A percentile compares a stretch with the other conserved stretches of the same genome.
Conservation (phyloP, 2,329 filamentous ascomycete species). For the Aureobasidium melanogenum region DNA sequence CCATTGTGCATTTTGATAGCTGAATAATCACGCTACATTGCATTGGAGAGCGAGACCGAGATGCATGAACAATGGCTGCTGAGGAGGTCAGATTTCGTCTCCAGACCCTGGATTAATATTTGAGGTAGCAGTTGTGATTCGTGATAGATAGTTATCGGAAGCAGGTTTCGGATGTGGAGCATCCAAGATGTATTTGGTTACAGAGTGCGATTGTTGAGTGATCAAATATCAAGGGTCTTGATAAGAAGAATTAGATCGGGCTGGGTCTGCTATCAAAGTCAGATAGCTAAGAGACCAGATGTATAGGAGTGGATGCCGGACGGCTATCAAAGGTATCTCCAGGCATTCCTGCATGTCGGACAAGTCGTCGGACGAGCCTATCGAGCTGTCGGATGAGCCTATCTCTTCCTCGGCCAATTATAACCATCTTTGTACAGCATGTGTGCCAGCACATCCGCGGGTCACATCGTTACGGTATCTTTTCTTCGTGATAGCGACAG, state of each 20-base stretch:
- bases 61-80: slow-evolving; percentile 37
- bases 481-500: neutral
- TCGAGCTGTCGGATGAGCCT: neutral
- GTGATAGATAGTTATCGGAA: neutral
- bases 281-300: too few relatives aligned
- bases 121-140: neutral
- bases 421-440: neutral
- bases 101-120: neutral
- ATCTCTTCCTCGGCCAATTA: neutral
- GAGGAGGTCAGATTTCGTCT: slow-evolving; percentile 34
- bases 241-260: neutral
- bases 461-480: neutral
- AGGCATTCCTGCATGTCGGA: too few relatives aligned
- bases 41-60: neutral
- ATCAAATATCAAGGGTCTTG: neutral
- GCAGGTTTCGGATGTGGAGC: neutral
- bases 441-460: neutral
- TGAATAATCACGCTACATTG: neutral
- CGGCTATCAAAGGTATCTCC: too few relatives aligned
- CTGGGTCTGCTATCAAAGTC: neutral
- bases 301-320: neutral
- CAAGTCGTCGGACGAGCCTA: neutral
- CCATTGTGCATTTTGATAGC: neutral
- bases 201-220: neutral
- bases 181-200: neutral